phyloP scores from a whole-genome alignment of 2,329 filamentous ascomycete species.

The Lithohypha guttulata region DNA sequence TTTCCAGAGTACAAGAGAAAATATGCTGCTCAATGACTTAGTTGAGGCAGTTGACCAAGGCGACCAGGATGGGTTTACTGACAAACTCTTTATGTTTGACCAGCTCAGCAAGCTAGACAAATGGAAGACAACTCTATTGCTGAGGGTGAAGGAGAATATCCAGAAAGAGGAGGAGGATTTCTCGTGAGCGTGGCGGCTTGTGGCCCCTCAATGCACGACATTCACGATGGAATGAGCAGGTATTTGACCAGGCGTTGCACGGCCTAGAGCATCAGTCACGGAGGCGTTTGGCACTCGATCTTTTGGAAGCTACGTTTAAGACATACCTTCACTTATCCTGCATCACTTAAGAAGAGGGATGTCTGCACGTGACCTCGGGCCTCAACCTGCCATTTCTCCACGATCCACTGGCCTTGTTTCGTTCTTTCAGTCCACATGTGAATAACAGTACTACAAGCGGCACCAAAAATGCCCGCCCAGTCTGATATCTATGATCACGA shows the following conservation, averaged over 20 bases:
- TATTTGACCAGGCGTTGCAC: slow-evolving; percentile 3
- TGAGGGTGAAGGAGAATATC: slow-evolving; percentile 75
- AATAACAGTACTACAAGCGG: too few relatives aligned
- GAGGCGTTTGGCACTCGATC: too few relatives aligned
- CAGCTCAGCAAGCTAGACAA: slow-evolving; percentile 89
- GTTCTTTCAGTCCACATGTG: too few relatives aligned
- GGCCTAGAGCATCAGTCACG: neutral
- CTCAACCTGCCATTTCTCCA: neutral
- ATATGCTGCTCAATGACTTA: slow-evolving; percentile 69
- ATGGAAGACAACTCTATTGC: slow-evolving; percentile 84
- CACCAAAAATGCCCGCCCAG: slow-evolving; percentile 16
- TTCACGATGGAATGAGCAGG: neutral
- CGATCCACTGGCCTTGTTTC: neutral
- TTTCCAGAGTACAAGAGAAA: slow-evolving; percentile 68
- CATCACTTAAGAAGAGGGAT: neutral
- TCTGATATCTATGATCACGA: slow-evolving; percentile 18
- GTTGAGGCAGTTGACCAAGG: slow-evolving; percentile 62
- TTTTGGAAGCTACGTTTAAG: too few relatives aligned
- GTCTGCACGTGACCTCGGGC: neutral
- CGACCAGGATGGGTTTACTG: slow-evolving; percentile 72
- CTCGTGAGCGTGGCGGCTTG: too few relatives aligned
- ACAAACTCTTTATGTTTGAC: slow-evolving; percentile 81
- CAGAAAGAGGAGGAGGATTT: slow-evolving; percentile 61
- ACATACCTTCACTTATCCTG: too few relatives aligned
- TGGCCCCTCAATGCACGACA: too few relatives aligned